A percentile compares a stretch with the other conserved stretches of the same genome.
These are phyloP conservation scores for Rhamnella rubrinervis DNA, from an alignment of 331 rosid genomes.

Conservation along the genomic window DNA sequence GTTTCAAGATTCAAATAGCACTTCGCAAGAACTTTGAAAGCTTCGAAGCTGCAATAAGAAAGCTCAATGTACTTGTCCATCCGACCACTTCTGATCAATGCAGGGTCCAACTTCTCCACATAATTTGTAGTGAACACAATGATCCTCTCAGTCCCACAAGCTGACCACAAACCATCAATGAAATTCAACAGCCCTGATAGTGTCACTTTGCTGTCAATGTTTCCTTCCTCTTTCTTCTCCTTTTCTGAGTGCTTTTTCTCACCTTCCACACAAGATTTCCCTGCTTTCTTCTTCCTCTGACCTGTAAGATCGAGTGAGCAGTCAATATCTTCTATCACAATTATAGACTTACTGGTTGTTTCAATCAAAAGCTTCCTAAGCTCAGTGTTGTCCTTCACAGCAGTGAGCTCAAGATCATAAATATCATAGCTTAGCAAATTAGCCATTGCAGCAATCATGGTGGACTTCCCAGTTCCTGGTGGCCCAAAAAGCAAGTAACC, in stretches of 20 bases:
- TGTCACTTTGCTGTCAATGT: slow-evolving; percentile 32
- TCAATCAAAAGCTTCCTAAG: slow-evolving; percentile 79
- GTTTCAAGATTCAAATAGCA: slow-evolving; percentile 51
- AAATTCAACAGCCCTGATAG: slow-evolving; percentile 48
- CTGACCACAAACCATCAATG: slow-evolving; percentile 63
- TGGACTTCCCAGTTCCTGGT: slow-evolving; percentile 83
- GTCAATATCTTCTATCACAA: slow-evolving; percentile 80
- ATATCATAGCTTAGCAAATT: slow-evolving; percentile 65
- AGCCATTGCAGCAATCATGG: slow-evolving; percentile 85
- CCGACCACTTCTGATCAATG: slow-evolving; percentile 32
- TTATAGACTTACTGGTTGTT: slow-evolving; percentile 71
- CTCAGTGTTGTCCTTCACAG: slow-evolving; percentile 80
- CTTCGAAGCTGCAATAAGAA: slow-evolving; percentile 59
- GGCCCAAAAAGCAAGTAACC: slow-evolving; percentile 73
- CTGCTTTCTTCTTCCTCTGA: slow-evolving; percentile 64
- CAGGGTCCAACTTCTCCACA: slow-evolving; percentile 44
- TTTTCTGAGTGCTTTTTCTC: slow-evolving; percentile 34
- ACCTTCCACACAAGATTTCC: slow-evolving; percentile 24
- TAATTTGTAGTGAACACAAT: slow-evolving; percentile 59
- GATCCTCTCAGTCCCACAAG: slow-evolving; percentile 55
- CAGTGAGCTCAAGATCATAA: slow-evolving; percentile 77
- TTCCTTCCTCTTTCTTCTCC: slow-evolving; percentile 47
- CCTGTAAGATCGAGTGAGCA: slow-evolving; percentile 84
- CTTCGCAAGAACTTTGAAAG: slow-evolving; percentile 63
- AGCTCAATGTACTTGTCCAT: slow-evolving; percentile 77